Base-by-base conservation (phyloP, 306 rosid species). In the Malus fusca region DNA sequence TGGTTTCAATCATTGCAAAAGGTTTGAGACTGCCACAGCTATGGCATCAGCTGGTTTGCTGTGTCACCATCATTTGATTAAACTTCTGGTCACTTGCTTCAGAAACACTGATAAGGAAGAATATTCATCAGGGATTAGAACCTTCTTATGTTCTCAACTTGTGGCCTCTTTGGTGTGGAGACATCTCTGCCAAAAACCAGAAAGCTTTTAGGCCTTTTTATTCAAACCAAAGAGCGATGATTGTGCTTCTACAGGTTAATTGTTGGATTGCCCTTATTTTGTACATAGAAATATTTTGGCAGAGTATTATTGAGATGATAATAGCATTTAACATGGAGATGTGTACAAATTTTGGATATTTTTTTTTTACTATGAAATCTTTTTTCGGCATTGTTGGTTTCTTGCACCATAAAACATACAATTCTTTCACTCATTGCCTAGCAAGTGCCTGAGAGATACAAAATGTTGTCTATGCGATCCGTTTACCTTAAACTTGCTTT, bases 1-100 rank as follows among this genome's bases (percentile, higher is more conserved):
- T 66, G 76, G 63, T 44, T 42, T 60, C 59, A 84, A 78, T 80
- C 81, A 78, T 53, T 78, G 85, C 56, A 31, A 31, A 31, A 4
- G 35, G 35, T 31, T 0, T 31, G 35, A 31, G 35, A 4, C 35
- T 31, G 35, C 88, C 1, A 84, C 85, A 25, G 83, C 88, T 69
- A 81, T 84, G 88, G 85, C 88, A 71, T 84, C 40, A 71, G 85
- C 66, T 84, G 88, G 85, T 81, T 84, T 75, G 77, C 82, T 13
- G 85, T 84, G 42, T 78, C 85, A 23, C 88, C 88, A 37, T 78
- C 88, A 11, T 84, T 81, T 78, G 79, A 78, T 66, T 84, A 66
- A 84, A 84, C 77, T 84, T 84, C 48, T 81, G 81, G 88, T 81
- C 85, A 1, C 71, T 84, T 69, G 88, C 88, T 60, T 78, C 88